Evolutionary conservation across 257 asterid genomes (phyloP), one percentile per base, ranked within the genome.

Genomic region (Leptodermis oblonga): DNA sequence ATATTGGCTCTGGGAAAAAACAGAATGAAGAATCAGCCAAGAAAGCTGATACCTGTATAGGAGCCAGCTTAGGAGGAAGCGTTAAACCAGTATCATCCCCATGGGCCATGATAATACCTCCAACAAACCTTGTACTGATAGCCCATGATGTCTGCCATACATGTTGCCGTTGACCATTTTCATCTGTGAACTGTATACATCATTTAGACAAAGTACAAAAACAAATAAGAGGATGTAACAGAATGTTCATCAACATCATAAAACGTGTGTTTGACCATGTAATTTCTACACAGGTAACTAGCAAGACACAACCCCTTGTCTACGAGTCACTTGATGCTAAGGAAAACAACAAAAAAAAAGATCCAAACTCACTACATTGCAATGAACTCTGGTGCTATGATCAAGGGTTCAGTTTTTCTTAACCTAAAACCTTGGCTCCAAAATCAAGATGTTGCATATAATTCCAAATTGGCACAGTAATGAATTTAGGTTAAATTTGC

Each of bases 141-240:
- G 98, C 98, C 99, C 99, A 91, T 66, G 98, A 94, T 77, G 99
- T 94, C 86, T 94, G 98, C 99, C 99, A 94, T 45, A 89, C 96
- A 78, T 91, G 92, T 65, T 89, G 86, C 81, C 98, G 84, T 79
- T 85, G 87, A 69, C 98, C 98, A 77, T 80, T 91, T 88, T 89
- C 98, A 86, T 88, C 99, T 22, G 93, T 82, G 78, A 91, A 91
- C 99, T 91, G 92, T 69, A 63, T 46, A 31, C 60, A 30, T 52
- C 26, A 43, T 46, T 48, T 46, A 11, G 30, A 31, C 42, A 31
- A 20, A 31, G 28, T 31, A 20, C 0, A 17, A 31, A 65, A 46
- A 66, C 26, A 15, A 30, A 66, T 41, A 48, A 9, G n/a, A 46
- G 13, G 18, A 28, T 30, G 10, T 46, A 41, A 65, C 13, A 33